Conservation (phyloP, 2,329 filamentous ascomycete genomes). For the Aspergillus novoparasiticus region DNA sequence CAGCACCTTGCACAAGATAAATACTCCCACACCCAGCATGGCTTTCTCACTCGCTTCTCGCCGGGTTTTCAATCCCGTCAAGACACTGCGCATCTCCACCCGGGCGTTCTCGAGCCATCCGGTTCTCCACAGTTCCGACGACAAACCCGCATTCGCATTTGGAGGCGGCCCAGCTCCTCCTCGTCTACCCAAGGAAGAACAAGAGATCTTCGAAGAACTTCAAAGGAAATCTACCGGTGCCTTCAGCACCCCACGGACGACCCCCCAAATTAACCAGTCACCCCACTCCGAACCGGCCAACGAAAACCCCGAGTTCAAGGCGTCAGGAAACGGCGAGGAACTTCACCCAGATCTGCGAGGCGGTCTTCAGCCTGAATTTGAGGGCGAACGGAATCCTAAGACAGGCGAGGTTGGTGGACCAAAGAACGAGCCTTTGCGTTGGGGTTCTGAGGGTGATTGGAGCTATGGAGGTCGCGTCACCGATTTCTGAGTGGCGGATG, state of each 20-base stretch:
- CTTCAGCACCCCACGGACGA: constrained; percentile 65
- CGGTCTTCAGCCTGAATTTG: constrained; percentile 86
- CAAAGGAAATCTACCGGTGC: constrained; percentile 75
- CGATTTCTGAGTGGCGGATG: constrained; percentile 65
- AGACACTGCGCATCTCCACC: constrained; percentile 24
- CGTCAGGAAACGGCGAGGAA: constrained; percentile 63
- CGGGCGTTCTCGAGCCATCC: constrained; percentile 32
- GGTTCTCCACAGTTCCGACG: constrained; percentile 25
- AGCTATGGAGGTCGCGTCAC: constrained; percentile 95
- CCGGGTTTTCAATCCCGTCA: constrained; percentile 49
- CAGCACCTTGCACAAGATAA: neutral
- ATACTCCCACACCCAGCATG: constrained; percentile 17
- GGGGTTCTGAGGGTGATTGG: constrained; percentile 79
- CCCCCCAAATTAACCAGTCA: constrained; percentile 54
- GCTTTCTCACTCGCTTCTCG: constrained; percentile 21
- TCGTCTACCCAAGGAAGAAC: constrained; percentile 82
- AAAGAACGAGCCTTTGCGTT: constrained; percentile 93
- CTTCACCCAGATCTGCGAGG: constrained; percentile 71
- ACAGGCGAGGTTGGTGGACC: constrained; percentile 95
- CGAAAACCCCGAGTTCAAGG: constrained; percentile 49
- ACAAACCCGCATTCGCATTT: constrained; percentile 37
- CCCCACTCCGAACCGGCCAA: constrained; percentile 35
- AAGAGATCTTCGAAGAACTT: constrained; percentile 86
- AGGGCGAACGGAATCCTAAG: constrained; percentile 86
- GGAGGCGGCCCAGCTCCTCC: constrained; percentile 69